Conservation (phyloP, 768 basidiomycete genomes). For the Dentipellis sp. region DNA sequence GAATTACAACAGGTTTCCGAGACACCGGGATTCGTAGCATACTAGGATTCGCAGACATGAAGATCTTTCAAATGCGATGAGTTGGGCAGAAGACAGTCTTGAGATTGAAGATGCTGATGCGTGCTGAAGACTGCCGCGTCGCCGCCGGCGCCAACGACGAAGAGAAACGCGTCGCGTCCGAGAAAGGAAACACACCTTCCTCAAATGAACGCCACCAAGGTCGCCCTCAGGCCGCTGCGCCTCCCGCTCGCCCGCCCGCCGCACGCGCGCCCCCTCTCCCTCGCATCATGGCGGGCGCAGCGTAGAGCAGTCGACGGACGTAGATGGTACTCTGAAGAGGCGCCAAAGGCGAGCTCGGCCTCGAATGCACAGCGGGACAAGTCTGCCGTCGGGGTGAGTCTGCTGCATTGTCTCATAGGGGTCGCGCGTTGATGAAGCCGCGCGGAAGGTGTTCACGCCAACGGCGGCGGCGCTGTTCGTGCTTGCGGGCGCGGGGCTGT, state of each 20-base stretch:
- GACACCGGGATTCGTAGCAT: too few species aligned
- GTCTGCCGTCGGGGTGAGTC: conserved; percentile 12
- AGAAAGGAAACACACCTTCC: neutral
- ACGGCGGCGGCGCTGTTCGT: conserved; percentile 77
- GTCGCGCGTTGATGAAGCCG: neutral
- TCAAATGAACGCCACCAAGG: neutral
- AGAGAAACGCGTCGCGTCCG: neutral
- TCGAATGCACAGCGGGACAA: conserved; percentile 3
- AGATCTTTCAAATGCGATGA: too few species aligned
- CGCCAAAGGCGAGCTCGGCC: neutral
- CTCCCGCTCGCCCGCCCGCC: too few species aligned
- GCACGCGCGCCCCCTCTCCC: too few species aligned
- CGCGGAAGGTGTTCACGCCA: conserved; percentile 81
- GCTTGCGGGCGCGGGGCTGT: conserved; percentile 72
- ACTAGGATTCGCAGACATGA: too few species aligned
- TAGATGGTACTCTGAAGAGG: too few species aligned
- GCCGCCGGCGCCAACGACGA: neutral
- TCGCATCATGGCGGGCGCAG: too few species aligned
- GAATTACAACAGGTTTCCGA: too few species aligned
- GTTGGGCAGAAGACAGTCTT: too few species aligned
- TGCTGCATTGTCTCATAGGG: neutral
- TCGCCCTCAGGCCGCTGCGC: neutral
- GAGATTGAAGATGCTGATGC: too few species aligned
- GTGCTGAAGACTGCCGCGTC: too few species aligned
- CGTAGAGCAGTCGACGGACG: too few species aligned